Evolutionary conservation across 306 rosid species (phyloP).

Genomic region (Cucurbita argyrosperma): DNA sequence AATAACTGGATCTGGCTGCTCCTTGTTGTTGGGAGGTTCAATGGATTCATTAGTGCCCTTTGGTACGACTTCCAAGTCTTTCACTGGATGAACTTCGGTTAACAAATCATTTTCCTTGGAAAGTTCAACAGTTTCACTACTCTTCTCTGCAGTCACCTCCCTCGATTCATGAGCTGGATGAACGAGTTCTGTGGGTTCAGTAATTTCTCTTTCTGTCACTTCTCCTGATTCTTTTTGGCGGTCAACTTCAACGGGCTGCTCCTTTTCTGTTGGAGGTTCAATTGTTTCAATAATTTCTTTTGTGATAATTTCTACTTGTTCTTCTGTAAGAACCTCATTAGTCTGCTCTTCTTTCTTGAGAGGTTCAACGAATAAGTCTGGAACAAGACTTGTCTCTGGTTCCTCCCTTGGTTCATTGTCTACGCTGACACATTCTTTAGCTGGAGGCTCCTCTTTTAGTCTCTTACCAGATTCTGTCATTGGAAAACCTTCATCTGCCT

Average conservation of each 20-base stretch:
- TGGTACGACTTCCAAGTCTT: neutral
- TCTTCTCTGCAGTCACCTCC: neutral
- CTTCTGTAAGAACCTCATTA: constrained; percentile 2
- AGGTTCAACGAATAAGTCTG: neutral
- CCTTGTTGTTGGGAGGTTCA: neutral
- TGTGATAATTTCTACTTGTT: neutral
- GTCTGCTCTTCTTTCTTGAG: neutral
- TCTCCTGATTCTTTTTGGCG: neutral
- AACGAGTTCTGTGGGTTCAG: neutral
- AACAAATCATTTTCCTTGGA: neutral
- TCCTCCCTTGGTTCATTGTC: neutral
- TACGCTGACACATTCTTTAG: neutral
- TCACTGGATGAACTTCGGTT: neutral
- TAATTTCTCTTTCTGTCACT: neutral
- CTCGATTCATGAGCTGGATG: neutral
- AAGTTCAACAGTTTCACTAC: neutral
- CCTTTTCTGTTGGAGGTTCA: neutral
- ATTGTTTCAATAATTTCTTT: neutral
- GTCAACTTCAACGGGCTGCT: neutral
- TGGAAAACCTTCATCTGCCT: neutral
- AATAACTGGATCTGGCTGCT: neutral
- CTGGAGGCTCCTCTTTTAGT: neutral
- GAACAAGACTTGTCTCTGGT: neutral
- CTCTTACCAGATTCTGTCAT: neutral
- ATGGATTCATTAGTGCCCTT: neutral